phyloP scores from a whole-genome alignment of 768 basidiomycete species.

The Russula earlei region DNA sequence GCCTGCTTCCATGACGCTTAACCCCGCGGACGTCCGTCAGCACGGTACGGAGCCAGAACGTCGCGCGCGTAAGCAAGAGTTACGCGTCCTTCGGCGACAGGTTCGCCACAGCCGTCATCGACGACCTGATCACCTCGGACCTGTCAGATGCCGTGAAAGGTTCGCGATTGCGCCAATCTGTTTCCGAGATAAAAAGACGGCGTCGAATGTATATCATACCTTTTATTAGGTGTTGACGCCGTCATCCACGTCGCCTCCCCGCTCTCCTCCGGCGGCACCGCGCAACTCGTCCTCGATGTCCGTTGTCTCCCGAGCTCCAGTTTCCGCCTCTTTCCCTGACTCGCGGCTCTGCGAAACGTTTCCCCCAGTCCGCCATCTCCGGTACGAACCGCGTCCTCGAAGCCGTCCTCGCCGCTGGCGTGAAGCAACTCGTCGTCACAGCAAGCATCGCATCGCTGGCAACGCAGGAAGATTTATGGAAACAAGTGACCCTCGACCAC shows the following conservation, averaged over 20 bases:
- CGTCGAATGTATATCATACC: neutral
- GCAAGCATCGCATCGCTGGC: constrained; percentile 5
- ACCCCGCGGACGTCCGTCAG: neutral
- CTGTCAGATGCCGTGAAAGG: constrained; percentile 19
- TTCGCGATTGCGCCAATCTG: too few species aligned
- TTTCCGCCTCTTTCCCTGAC: neutral
- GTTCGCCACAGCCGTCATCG: constrained; percentile 18
- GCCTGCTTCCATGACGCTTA: neutral
- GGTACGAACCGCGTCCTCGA: constrained; percentile 18
- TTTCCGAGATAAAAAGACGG: too few species aligned
- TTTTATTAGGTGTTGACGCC: constrained; percentile 14
- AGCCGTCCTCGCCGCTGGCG: neutral
- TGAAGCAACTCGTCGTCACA: constrained; percentile 13
- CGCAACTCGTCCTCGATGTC: constrained; percentile 16
- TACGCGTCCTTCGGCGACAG: constrained; percentile 17
- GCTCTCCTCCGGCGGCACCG: neutral
- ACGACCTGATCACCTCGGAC: constrained; percentile 22
- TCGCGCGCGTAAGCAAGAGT: constrained; percentile 4
- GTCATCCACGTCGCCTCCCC: constrained; percentile 18
- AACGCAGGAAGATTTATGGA: neutral
- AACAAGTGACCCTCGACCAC: neutral
- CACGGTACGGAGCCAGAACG: constrained; percentile 20
- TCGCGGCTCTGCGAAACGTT: too few species aligned
- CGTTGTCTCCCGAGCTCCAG: neutral
- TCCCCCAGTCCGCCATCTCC: constrained; percentile 8